A percentile compares a stretch with the other conserved stretches of the same genome.
phyloP scores from a whole-genome alignment of 2,329 filamentous ascomycete species.

The Penicillium sp. region DNA sequence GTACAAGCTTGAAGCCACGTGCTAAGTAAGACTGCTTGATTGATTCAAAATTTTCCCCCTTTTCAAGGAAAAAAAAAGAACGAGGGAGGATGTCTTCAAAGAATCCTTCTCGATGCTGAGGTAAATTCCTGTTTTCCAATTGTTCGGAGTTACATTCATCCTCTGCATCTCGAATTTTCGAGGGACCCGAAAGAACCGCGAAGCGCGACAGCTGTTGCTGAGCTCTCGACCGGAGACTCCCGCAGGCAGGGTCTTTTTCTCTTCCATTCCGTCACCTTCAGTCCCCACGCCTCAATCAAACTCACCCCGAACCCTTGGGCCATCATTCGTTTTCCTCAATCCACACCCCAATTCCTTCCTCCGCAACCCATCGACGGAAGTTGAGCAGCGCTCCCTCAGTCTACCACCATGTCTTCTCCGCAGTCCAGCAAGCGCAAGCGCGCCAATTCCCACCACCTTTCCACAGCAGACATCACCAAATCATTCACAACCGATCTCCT shows the following conservation, averaged over 20 bases:
- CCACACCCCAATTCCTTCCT: not conserved
- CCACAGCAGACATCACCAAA: slow-evolving; percentile 53
- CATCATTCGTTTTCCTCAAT: slow-evolving; percentile 13
- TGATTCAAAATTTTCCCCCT: slow-evolving; percentile 11
- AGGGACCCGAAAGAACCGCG: slow-evolving; percentile 8
- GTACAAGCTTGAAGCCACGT: slow-evolving; percentile 12
- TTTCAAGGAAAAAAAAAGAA: not conserved
- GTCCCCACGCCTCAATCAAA: slow-evolving; percentile 10
- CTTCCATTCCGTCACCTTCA: slow-evolving; percentile 21
- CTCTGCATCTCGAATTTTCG: not conserved
- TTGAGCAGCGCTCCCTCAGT: slow-evolving; percentile 32
- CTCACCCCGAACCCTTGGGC: slow-evolving; percentile 1
- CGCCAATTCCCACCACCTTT: slow-evolving; percentile 48
- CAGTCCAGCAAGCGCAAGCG: slow-evolving; percentile 81
- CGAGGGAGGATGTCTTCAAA: not conserved
- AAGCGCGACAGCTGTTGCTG: slow-evolving; percentile 13
- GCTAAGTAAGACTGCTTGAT: slow-evolving; percentile 4
- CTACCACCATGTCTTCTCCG: slow-evolving; percentile 63
- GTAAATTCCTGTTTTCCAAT: not conserved
- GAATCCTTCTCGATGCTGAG: not conserved
- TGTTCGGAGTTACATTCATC: not conserved
- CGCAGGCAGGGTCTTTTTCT: slow-evolving; percentile 14
- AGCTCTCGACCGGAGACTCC: slow-evolving; percentile 22
- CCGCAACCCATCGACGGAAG: slow-evolving; percentile 22
- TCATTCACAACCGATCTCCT: slow-evolving; percentile 63